Base-by-base conservation (phyloP, 148 eudicot genomes). In the Simmondsia chinensis region DNA sequence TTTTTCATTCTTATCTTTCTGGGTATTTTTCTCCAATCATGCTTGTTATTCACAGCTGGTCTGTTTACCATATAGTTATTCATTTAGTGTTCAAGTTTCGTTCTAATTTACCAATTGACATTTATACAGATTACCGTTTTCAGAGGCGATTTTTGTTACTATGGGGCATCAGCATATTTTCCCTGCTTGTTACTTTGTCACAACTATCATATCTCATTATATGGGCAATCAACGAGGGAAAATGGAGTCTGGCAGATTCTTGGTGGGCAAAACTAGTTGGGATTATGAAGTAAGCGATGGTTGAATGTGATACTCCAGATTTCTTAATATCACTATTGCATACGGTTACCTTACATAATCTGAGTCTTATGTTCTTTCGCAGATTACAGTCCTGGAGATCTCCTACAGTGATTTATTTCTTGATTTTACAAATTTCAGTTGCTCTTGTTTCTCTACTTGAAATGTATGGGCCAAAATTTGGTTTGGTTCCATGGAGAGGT, bases 181-280 rank as follows among this genome's bases (percentile, higher is more conserved):
- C 97, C 13, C 52, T 73, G 54, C 54, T 85, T 57, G 78, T 72
- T 48, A 69, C 78, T 59, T 37, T 76, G 33, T 19, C 46, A 13
- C 79, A 91, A 79, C 73, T 52, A 49, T 41, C 66, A 48, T 72
- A 79, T 57, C 70, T 79, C 20, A 38, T 70, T 60, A 40, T 65
- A 44, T 79, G 65, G 60, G 75, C 69, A 22, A 53, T 66, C 58
- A 52, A 66, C 71, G 74, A 63, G 57, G 71, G 55, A 10, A 57
- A 60, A 38, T 71, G 89, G 75, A 63, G 64, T 53, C 20, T 65
- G 41, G 67, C 66, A 44, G 80, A 79, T 62, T 50, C 69, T 33
- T 64, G 71, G 64, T 91, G 85, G 94, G 78, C 66, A 56, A 77
- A 79, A 79, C 61, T 86, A 48, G 36, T 79, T 58, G 95, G 97